Base-by-base conservation (phyloP, 257 asterid species). In the Plectranthus barbatus region DNA sequence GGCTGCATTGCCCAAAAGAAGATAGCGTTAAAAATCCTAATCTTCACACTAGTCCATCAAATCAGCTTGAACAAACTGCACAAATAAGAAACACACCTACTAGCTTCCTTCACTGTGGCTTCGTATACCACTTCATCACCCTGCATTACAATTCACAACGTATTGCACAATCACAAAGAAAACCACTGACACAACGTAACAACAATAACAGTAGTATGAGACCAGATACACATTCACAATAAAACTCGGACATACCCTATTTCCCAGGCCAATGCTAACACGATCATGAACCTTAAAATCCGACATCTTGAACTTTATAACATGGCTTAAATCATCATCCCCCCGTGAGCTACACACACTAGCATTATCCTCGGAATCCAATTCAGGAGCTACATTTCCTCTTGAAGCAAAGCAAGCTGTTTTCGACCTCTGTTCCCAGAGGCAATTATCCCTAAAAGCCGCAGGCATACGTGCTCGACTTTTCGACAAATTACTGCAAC, bases 321-420 rank as follows among this genome's bases (percentile, higher is more conserved):
- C 97, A 49, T 92, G 97, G 71, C 95, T 86, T 12, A 92, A 75
- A 62, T 89, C 96, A 61, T 75, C 94, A 69, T 81, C 90, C 12
- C 72, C 85, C 11, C 55, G 59, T 31, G 69, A 77, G 61, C 83
- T 21, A 56, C 77, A 76, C 13, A 56, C 67, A 52, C 74, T 46
- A 54, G 69, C 75, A 62, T 66, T 50, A 56, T 69, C 83, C 56
- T 68, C 74, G 37, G 85, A 79, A 69, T 72, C 85, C 57, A 74
- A 49, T 15, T 80, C 78, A 7, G 52, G 73, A 44, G 79, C 42
- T 29, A 66, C 72, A 58, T 80, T 69, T 33, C 73, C 72, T 29
- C 61, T 77, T 1, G 86, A 80, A 61, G 74, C 71, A 46, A 82
- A 79, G 69, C 91, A 86, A 41, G 61, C 63, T 34, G 67, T 20